Percentiles rank a stretch among this genome's conserved stretches.
Evolutionary conservation across 257 asterid genomes (phyloP).

Genomic region (Rhazya stricta): DNA sequence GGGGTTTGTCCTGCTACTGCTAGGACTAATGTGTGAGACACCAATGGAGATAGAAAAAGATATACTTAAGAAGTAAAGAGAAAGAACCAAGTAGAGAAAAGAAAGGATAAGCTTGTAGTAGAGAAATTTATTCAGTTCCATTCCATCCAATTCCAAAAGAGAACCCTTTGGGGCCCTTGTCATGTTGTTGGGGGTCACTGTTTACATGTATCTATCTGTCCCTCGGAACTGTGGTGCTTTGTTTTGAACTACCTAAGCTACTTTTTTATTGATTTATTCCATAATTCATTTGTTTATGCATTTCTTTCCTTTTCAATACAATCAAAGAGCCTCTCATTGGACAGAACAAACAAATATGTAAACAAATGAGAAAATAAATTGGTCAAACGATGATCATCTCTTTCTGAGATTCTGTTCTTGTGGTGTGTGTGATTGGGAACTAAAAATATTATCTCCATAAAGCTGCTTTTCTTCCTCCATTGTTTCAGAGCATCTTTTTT

Average conservation of each 20-base stretch:
- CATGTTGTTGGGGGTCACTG: conserved; percentile 31
- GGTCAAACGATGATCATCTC: conserved; percentile 55
- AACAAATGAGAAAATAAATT: conserved; percentile 3
- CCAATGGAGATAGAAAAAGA: background rate
- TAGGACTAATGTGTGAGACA: background rate
- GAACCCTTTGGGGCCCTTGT: conserved; percentile 30
- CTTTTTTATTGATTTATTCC: conserved; percentile 20
- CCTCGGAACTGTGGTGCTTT: conserved; percentile 15
- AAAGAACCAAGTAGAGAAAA: conserved; percentile 9
- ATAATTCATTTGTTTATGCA: conserved; percentile 24
- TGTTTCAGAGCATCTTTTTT: conserved; percentile 72
- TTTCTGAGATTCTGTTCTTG: conserved; percentile 82
- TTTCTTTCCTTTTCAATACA: conserved; percentile 22
- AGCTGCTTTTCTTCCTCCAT: conserved; percentile 50
- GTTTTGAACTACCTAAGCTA: conserved; percentile 25
- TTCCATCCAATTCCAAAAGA: conserved; percentile 27
- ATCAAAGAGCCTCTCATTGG: conserved; percentile 24
- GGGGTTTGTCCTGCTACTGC: background rate
- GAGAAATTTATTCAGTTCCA: conserved; percentile 8
- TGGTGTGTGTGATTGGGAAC: conserved; percentile 64
- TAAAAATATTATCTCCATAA: conserved; percentile 36
- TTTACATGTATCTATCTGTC: conserved; percentile 24
- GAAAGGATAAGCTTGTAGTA: conserved; percentile 29
- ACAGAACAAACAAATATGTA: conserved; percentile 30
- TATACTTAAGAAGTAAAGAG: background rate